These are phyloP conservation scores for Kodamaea sp. DNA, from an alignment of 1,139 yeast species.

Conservation along the genomic window DNA sequence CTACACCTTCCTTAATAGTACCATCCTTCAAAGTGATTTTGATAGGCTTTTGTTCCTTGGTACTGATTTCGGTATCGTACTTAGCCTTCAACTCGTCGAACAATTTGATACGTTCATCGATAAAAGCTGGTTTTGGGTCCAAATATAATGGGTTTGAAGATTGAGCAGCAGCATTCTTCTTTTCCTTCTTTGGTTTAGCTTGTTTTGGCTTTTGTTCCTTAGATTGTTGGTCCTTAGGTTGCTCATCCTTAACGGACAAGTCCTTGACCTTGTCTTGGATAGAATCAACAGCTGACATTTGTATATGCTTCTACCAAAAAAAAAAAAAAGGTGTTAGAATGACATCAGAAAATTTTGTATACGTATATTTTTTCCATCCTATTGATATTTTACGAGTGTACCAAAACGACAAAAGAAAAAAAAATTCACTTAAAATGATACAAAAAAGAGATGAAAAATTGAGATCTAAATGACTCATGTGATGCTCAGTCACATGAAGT, in stretches of 20 bases:
- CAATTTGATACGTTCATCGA: conserved; percentile 72
- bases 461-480: too few species aligned
- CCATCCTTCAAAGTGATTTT: conserved; percentile 87
- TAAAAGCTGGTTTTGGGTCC: conserved; percentile 78
- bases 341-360: too few species aligned
- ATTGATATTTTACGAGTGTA: too few species aligned
- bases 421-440: background rate
- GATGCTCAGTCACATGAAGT: too few species aligned
- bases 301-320: background rate
- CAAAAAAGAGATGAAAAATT: background rate
- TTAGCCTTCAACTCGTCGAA: conserved; percentile 80
- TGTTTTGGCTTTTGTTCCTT: conserved; percentile 14
- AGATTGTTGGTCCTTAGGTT: conserved; percentile 23
- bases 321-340: background rate
- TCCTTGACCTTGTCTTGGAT: conserved; percentile 53
- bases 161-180: conserved; percentile 24
- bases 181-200: conserved; percentile 30
- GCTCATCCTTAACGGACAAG: conserved; percentile 39
- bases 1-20: conserved; percentile 65
- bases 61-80: conserved; percentile 69
- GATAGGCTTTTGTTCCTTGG: conserved; percentile 57
- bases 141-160: conserved; percentile 43
- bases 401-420: too few species aligned
- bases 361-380: too few species aligned
- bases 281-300: conserved; percentile 15